These are phyloP conservation scores for Eucalyptus cloeziana DNA, from an alignment of 345 rosid species.

Conservation along the genomic window DNA sequence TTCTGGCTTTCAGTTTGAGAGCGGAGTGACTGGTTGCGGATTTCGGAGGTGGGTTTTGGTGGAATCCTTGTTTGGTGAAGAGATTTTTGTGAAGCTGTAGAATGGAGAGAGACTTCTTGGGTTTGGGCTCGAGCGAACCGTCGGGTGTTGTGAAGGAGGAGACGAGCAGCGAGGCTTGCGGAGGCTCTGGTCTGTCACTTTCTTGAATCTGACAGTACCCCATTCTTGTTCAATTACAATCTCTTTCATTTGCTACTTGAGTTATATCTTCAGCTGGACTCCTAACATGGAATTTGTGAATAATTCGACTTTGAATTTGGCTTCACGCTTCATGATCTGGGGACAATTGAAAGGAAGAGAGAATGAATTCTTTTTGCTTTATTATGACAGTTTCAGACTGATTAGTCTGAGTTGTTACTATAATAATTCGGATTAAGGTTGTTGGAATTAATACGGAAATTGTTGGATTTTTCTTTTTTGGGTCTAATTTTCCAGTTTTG, in stretches of 20 bases:
- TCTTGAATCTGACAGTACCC: not conserved
- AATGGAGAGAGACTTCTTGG: constrained; percentile 88
- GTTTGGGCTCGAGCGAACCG: constrained; percentile 38
- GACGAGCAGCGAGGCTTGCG: constrained; percentile 18
- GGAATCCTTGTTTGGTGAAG: not conserved
- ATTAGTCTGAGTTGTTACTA: not conserved
- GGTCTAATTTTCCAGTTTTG: not conserved
- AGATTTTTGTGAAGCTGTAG: not conserved
- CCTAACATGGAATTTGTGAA: not conserved
- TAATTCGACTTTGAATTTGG: not conserved
- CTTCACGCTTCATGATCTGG: not conserved
- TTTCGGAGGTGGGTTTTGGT: not conserved
- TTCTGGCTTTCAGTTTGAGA: not conserved
- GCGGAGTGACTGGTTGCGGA: not conserved
- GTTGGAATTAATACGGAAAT: not conserved
- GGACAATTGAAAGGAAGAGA: not conserved
- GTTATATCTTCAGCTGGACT: not conserved
- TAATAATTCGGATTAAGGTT: not conserved
- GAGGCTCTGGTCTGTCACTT: constrained; percentile 15
- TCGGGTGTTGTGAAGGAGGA: constrained; percentile 33
- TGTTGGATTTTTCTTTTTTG: not conserved
- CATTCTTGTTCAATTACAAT: not conserved
- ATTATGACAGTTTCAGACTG: not conserved
- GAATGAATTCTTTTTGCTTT: not conserved
- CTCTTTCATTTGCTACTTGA: not conserved